These are phyloP conservation scores for Aspergillus pseudoterreus DNA, from an alignment of 2,329 filamentous ascomycete species.

Conservation along the genomic window DNA sequence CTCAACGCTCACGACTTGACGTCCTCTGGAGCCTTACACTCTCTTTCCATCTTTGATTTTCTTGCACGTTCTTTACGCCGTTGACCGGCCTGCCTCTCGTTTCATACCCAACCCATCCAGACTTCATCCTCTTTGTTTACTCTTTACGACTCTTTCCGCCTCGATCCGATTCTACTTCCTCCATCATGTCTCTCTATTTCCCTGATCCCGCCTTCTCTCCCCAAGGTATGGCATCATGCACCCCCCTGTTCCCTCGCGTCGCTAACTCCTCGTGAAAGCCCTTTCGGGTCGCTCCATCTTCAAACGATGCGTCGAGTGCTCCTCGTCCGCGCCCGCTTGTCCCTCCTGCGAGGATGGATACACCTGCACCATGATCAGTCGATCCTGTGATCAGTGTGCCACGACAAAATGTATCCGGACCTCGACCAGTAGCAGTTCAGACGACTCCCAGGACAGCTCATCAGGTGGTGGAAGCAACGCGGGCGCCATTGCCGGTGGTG, in stretches of 20 bases:
- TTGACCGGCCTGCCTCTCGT: conserved; percentile 28
- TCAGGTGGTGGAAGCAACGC: conserved; percentile 57
- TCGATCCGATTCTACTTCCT: conserved; percentile 1
- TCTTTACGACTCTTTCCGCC: conserved; percentile 5
- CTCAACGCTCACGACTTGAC: conserved; percentile 34
- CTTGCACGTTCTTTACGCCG: conserved; percentile 21
- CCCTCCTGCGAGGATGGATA: conserved; percentile 55
- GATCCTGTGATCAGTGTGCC: conserved; percentile 59
- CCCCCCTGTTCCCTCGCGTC: neutral
- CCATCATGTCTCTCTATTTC: conserved; percentile 27
- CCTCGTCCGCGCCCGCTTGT: conserved; percentile 51
- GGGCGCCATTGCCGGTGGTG: conserved; percentile 87
- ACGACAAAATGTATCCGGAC: conserved; percentile 53
- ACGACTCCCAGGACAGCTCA: conserved; percentile 9
- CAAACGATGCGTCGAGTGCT: conserved; percentile 55
- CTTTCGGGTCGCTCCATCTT: conserved; percentile 25
- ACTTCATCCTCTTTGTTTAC: neutral
- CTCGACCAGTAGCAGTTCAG: conserved; percentile 32
- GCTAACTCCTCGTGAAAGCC: conserved; percentile 6
- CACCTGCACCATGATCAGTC: conserved; percentile 57
- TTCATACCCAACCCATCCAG: conserved; percentile 9
- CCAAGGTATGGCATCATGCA: conserved; percentile 16
- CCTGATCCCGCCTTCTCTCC: conserved; percentile 17
- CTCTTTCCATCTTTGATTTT: conserved; percentile 19
- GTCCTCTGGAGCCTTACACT: conserved; percentile 28